These are phyloP conservation scores for Xylariales sp. DNA, from an alignment of 2,329 filamentous ascomycete species.

Conservation along the genomic window DNA sequence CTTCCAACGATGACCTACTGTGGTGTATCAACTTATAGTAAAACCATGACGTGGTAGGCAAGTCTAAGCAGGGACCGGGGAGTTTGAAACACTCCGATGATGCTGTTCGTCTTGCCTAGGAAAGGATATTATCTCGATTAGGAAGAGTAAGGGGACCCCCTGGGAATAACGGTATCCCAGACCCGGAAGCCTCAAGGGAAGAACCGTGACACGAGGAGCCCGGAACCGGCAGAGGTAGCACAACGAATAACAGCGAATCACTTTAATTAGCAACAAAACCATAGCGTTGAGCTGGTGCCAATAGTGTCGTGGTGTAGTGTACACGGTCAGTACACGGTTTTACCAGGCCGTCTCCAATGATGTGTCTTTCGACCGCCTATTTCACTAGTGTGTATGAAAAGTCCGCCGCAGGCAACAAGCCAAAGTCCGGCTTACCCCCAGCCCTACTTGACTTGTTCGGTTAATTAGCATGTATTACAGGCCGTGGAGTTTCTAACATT, in stretches of 20 bases:
- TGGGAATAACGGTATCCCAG: constrained; percentile 24
- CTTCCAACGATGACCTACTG: constrained; percentile 15
- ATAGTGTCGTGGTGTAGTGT: neutral
- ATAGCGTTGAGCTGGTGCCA: neutral
- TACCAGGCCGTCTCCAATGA: neutral
- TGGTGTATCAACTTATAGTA: neutral
- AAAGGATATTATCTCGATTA: constrained; percentile 21
- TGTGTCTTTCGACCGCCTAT: neutral
- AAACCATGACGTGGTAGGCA: constrained; percentile 25
- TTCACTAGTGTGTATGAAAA: neutral
- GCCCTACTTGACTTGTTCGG: constrained; percentile 17
- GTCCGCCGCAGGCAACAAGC: constrained; percentile 1
- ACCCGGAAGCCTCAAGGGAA: constrained; percentile 4
- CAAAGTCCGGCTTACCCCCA: constrained; percentile 24
- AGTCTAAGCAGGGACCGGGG: constrained; percentile 12
- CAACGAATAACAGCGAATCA: neutral
- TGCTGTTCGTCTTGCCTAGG: constrained; percentile 22
- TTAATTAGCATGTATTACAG: constrained; percentile 5
- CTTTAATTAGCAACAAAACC: constrained; percentile 1
- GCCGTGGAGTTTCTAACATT: constrained; percentile 31
- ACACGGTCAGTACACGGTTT: neutral
- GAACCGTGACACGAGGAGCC: constrained; percentile 9
- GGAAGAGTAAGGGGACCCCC: constrained; percentile 23
- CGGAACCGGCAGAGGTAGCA: constrained; percentile 12
- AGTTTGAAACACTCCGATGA: constrained; percentile 29